Evolutionary conservation across 805 yeast genomes (phyloP).

Genomic region (Ogataea polymorpha): DNA sequence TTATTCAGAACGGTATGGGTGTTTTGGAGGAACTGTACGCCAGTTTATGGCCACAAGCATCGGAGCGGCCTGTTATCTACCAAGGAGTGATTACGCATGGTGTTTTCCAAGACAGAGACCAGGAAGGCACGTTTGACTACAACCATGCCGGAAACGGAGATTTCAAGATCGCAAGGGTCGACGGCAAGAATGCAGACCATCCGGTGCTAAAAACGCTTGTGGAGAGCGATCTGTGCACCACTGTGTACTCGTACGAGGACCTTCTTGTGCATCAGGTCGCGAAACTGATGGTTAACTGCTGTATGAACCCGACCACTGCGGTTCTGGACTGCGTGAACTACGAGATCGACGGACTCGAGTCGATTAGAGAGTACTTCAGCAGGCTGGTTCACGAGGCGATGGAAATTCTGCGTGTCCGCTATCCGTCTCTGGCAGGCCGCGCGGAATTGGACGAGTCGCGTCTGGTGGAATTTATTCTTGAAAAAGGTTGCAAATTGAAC

Average conservation of each 20-base stretch:
- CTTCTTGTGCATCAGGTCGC: slow-evolving; percentile 59
- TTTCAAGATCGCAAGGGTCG: slow-evolving; percentile 51
- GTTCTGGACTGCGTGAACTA: slow-evolving; percentile 77
- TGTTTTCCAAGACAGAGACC: slow-evolving; percentile 44
- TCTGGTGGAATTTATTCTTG: slow-evolving; percentile 30
- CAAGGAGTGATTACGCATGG: slow-evolving; percentile 88
- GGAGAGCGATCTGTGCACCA: slow-evolving; percentile 29
- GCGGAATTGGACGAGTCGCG: slow-evolving; percentile 34
- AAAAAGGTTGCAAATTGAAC: slow-evolving; percentile 28
- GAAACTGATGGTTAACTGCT: slow-evolving; percentile 76
- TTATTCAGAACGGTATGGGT: slow-evolving; percentile 90
- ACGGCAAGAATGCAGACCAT: slow-evolving; percentile 21
- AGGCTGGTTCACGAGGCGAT: slow-evolving; percentile 45
- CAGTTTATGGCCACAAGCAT: slow-evolving; percentile 49
- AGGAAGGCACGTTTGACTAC: slow-evolving; percentile 38
- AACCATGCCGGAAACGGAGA: slow-evolving; percentile 74
- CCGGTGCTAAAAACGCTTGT: slow-evolving; percentile 24
- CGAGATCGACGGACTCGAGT: slow-evolving; percentile 48
- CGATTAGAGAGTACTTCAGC: slow-evolving; percentile 34
- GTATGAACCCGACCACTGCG: slow-evolving; percentile 83
- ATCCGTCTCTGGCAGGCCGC: slow-evolving; percentile 28
- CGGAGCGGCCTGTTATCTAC: slow-evolving; percentile 52
- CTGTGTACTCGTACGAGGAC: slow-evolving; percentile 38
- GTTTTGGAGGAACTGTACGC: slow-evolving; percentile 48
- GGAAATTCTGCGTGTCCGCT: slow-evolving; percentile 36